Evolutionary conservation across 73 alveolate genomes (phyloP).

Genomic region (Tetrahymena malaccensis): DNA sequence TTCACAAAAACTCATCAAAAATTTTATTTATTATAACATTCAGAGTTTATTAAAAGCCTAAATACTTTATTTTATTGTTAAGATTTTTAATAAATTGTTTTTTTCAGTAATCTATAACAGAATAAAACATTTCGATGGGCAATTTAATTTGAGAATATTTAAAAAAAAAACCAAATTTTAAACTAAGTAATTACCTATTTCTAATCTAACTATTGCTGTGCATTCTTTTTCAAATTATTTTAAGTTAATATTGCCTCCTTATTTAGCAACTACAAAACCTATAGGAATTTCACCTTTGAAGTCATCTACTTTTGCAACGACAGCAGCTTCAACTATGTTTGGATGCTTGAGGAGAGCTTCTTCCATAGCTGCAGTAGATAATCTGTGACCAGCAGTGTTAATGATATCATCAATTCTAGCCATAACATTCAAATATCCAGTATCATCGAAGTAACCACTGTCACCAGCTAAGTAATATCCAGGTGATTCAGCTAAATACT

Average conservation of each 20-base stretch:
- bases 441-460: constrained; percentile 82
- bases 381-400: constrained; percentile 89
- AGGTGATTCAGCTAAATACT: constrained; percentile 86
- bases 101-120: too few species aligned
- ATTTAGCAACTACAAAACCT: constrained; percentile 81
- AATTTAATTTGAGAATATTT: too few species aligned
- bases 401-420: constrained; percentile 86
- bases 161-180: too few species aligned
- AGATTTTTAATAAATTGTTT: too few species aligned
- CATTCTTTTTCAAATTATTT: constrained; percentile 50
- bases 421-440: constrained; percentile 71
- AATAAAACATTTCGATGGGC: too few species aligned
- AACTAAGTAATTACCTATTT: constrained; percentile 3
- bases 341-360: constrained; percentile 71
- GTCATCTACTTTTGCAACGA: constrained; percentile 83
- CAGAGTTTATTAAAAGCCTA: too few species aligned
- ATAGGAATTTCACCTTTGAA: constrained; percentile 94
- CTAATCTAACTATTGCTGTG: constrained; percentile 51
- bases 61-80: too few species aligned
- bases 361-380: constrained; percentile 79
- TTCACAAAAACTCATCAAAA: too few species aligned
- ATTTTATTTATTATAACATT: too few species aligned
- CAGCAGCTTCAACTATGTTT: constrained; percentile 93
- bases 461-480: constrained; percentile 95
- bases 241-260: constrained; percentile 36